Conservation (phyloP, 2,329 filamentous ascomycete genomes). For the Pseudogymnoascus destructans region DNA sequence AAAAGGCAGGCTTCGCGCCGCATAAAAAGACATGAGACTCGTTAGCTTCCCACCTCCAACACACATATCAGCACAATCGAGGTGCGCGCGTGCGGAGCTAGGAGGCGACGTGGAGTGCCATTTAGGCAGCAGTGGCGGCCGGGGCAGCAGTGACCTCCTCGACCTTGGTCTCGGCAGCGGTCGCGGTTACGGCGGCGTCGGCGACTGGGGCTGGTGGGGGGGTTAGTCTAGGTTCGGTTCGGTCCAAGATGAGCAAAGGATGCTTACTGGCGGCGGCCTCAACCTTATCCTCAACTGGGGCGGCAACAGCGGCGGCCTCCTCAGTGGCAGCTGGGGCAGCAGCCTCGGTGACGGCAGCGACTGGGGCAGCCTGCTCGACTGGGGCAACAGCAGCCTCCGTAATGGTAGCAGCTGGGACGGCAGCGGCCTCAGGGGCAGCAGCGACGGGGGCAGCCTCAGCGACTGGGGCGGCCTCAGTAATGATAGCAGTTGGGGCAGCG, state of each 20-base stretch:
- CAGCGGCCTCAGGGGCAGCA: slow-evolving; percentile 7
- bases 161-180: slow-evolving; percentile 15
- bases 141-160: slow-evolving; percentile 13
- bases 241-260: not conserved
- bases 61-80: not conserved
- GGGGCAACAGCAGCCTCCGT: slow-evolving; percentile 11
- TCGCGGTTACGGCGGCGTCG: slow-evolving; percentile 3
- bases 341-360: slow-evolving; percentile 12
- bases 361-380: slow-evolving; percentile 6
- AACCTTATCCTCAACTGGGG: slow-evolving; percentile 9
- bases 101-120: slow-evolving; percentile 1
- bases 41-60: not conserved
- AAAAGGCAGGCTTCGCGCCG: slow-evolving; percentile 3
- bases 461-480: no score
- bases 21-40: slow-evolving; percentile 1
- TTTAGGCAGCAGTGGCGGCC: slow-evolving; percentile 11
- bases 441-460: not conserved
- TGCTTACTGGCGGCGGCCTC: not conserved
- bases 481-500: slow-evolving; percentile 8
- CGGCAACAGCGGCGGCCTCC: slow-evolving; percentile 6
- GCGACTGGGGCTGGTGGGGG: not conserved
- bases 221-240: not conserved
- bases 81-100: not conserved
- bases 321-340: slow-evolving; percentile 9
- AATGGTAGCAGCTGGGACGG: slow-evolving; percentile 12